Evolutionary conservation across 1,284 basidiomycete species (phyloP).

Genomic region (Sporisorium iseilematis-ciliati): DNA sequence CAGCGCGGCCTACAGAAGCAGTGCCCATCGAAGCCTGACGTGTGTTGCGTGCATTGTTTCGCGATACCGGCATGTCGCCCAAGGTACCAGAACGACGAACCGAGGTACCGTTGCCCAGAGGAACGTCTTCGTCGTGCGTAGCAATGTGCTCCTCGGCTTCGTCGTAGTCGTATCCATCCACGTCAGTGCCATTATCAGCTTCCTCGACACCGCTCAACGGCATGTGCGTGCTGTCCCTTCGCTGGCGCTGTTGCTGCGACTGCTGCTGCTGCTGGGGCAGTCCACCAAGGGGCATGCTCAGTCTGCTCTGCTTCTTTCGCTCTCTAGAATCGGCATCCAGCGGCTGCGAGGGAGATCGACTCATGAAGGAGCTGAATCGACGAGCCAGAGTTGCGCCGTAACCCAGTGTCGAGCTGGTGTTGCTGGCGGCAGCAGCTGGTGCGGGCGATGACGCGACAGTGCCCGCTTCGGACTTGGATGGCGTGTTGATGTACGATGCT

Average conservation of each 20-base stretch:
- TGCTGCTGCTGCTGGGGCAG: slow-evolving; percentile 5
- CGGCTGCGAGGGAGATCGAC: slow-evolving; percentile 57
- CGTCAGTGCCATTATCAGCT: slow-evolving; percentile 16
- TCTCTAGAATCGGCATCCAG: slow-evolving; percentile 54
- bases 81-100: slow-evolving; percentile 50
- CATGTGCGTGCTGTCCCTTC: slow-evolving; percentile 38
- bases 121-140: slow-evolving; percentile 34
- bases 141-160: slow-evolving; percentile 27
- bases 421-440: slow-evolving; percentile 18
- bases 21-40: slow-evolving; percentile 33
- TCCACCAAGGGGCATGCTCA: slow-evolving; percentile 51
- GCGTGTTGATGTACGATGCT: slow-evolving; percentile 19
- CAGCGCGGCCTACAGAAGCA: slow-evolving; percentile 47
- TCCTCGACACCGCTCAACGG: slow-evolving; percentile 36
- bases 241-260: slow-evolving; percentile 15
- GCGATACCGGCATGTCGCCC: slow-evolving; percentile 43
- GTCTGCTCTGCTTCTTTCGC: slow-evolving; percentile 56
- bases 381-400: slow-evolving; percentile 56
- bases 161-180: slow-evolving; percentile 28
- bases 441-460: slow-evolving; percentile 20
- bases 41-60: slow-evolving; percentile 11
- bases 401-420: slow-evolving; percentile 37
- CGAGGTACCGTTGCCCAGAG: slow-evolving; percentile 24
- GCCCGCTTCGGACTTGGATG: slow-evolving; percentile 20
- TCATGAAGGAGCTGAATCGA: slow-evolving; percentile 63